Conservation (phyloP, 495 filamentous ascomycete genomes). For the Daldinia childiae region DNA sequence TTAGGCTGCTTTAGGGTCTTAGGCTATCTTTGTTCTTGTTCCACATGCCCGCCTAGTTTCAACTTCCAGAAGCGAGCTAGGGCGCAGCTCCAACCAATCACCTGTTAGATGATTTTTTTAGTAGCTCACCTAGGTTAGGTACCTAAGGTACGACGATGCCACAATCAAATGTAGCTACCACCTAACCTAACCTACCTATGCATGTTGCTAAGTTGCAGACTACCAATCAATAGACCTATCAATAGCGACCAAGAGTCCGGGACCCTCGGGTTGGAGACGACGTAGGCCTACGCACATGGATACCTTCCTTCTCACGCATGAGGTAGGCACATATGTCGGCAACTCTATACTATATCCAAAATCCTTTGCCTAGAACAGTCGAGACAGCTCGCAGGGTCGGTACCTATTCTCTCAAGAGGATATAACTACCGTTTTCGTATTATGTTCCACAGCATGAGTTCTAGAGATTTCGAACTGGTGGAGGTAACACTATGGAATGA, state of each 20-base stretch:
- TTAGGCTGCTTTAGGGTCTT: not conserved
- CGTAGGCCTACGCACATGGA: not conserved
- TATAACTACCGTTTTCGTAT: not conserved
- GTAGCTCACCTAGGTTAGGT: not conserved
- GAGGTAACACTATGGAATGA: slow-evolving; percentile 21
- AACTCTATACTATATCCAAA: not conserved
- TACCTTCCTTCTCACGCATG: not conserved
- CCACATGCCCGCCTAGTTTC: slow-evolving; percentile 26
- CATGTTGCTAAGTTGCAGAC: not conserved
- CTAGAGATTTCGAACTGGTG: not conserved
- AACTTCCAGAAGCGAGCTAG: slow-evolving; percentile 41
- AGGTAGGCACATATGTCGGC: not conserved
- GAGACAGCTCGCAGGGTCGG: not conserved
- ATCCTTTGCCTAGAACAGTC: not conserved
- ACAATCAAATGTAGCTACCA: not conserved
- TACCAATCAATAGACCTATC: not conserved
- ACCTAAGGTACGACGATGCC: not conserved
- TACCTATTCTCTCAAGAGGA: slow-evolving; percentile 2
- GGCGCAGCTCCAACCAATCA: slow-evolving; percentile 24
- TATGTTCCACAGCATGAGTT: slow-evolving; percentile 33
- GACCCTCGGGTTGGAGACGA: not conserved
- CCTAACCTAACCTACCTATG: not conserved
- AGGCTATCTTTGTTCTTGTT: slow-evolving; percentile 6
- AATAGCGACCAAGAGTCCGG: not conserved
- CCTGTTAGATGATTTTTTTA: not conserved